Evolutionary conservation across 495 filamentous ascomycete genomes (phyloP), one percentile per base, ranked within the genome.

Genomic region (Neurospora tetrasperma): DNA sequence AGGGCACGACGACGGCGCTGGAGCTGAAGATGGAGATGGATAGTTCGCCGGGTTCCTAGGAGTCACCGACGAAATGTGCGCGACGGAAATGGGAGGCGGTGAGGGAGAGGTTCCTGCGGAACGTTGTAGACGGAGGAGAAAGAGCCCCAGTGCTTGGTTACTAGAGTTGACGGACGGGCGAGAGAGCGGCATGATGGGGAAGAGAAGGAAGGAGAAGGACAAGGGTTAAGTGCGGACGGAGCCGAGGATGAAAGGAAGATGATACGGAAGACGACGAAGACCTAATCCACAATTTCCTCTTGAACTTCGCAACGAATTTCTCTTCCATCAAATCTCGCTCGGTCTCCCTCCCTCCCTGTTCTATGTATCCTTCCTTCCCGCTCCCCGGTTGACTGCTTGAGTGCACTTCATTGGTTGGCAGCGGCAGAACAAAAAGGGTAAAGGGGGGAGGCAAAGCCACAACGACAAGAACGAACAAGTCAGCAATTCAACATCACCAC

Each of bases 11-110:
- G 12, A 35, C 27, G 54, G 27, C 54, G 54, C 23, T 38, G 54
- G 54, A 35, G 27, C 72, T 73, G 71, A 76, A 72, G 75, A 77
- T 73, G 79, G 73, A 73, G 75, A 75, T 69, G 74, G 78, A 78
- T 70, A 70, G 71, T 74, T 81, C 76, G 78, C 73, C 76, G 27
- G 12, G n/a, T 71, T 31, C 44, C 12, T 71, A 31, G 41, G 41
- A 68, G 59, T 66, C 54, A 16, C 54, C 54, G 54, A 66, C 54
- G 54, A 66, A 35, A 35, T 66, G 27, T 66, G 23, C 54, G 54
- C 23, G 54, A 35, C 27, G 14, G 54, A 66, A 66, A 18, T 66
- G 54, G 54, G 54, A 66, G 27, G 54, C 27, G 54, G 54, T 7
- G 54, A 66, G 54, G 9, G 2, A 66, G 54, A 66, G 54, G 14